phyloP scores from a whole-genome alignment of 2,329 filamentous ascomycete genomes.

The Aspergillus neoniger region DNA sequence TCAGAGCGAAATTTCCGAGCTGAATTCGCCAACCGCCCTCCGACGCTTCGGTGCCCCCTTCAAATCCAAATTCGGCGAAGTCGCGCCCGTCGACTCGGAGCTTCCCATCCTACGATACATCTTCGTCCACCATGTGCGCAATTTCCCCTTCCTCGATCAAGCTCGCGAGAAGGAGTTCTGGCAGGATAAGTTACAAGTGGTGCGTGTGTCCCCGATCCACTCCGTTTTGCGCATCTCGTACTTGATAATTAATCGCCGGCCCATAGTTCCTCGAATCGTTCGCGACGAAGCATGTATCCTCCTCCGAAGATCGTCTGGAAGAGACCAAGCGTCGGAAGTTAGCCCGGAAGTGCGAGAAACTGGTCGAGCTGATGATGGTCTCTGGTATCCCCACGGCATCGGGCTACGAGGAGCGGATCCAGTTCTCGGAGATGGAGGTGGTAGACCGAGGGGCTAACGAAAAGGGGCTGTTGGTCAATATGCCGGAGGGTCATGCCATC shows the following conservation, averaged over 20 bases:
- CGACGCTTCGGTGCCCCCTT: constrained; percentile 96
- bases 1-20: constrained; percentile 83
- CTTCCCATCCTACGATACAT: constrained; percentile 92
- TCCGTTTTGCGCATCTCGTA: not conserved
- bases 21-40: constrained; percentile 91
- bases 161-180: constrained; percentile 98
- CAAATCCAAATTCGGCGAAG: constrained; percentile 86
- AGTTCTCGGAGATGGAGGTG: constrained; percentile 95
- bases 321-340: constrained; percentile 94
- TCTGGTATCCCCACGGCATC: constrained; percentile 94
- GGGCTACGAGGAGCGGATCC: constrained; percentile 94
- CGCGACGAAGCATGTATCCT: constrained; percentile 94
- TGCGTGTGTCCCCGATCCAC: constrained; percentile 53
- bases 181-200: constrained; percentile 95
- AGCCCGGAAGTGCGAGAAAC: constrained; percentile 87
- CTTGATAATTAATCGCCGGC: constrained; percentile 7
- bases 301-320: constrained; percentile 91
- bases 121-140: constrained; percentile 95
- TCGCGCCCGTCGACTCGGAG: constrained; percentile 90
- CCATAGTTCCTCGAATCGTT: constrained; percentile 91
- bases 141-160: constrained; percentile 96
- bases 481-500: constrained; percentile 87
- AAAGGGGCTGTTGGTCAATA: constrained; percentile 79
- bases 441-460: constrained; percentile 93
- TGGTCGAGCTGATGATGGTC: constrained; percentile 99